Evolutionary conservation across 139 green algal species (phyloP), one percentile per base, ranked within the genome.

Genomic region (Closterium sp.): DNA sequence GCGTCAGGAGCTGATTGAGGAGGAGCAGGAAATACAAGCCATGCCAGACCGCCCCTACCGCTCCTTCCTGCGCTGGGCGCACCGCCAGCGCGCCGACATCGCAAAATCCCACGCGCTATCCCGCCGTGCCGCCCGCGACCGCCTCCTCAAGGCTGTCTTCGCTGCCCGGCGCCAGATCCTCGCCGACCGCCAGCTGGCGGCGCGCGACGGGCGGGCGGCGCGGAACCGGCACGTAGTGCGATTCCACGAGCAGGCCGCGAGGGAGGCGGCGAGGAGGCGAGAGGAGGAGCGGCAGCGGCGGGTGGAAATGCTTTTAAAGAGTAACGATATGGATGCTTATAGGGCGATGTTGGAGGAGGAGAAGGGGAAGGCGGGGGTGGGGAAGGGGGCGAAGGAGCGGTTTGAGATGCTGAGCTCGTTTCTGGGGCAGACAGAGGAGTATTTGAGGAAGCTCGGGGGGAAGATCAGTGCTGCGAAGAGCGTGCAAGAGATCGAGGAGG

Each of bases 321-420:
- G 96, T 30, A 97, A 99, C 92, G 97, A 99, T 94, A 97, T 99
- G 93, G 98, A 98, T 93, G 96, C 96, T 23, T 99, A 99, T 95
- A 95, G 98, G 93, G 96, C 97, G 91, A 93, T 99, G 95, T 95
- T 99, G 87, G 91, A 91, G 25, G 84, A 94, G 88, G 64, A 95
- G 90, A 55, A 91, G 64, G 38, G 64, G 93, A n/a, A 96, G 95
- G 81, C 98, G 98, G 94, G 36, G 81, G 28, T 25, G 25, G 87
- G 83, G 30, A 33, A 32, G 83, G 83, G 83, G 21, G 92, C 92
- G 28, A 90, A 84, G 64, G 89, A 94, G 87, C 19, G 81, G 33
- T 94, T 94, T 93, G 91, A 93, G 28, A 90, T 94, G 83, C 92
- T 95, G 76, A 90, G 89, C 76, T 43, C 33, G 31, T 95, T 94